A percentile compares a stretch with the other conserved stretches of the same genome.
These are phyloP conservation scores for Candida methanosorbosa DNA, from an alignment of 805 yeast genomes.

Conservation along the genomic window DNA sequence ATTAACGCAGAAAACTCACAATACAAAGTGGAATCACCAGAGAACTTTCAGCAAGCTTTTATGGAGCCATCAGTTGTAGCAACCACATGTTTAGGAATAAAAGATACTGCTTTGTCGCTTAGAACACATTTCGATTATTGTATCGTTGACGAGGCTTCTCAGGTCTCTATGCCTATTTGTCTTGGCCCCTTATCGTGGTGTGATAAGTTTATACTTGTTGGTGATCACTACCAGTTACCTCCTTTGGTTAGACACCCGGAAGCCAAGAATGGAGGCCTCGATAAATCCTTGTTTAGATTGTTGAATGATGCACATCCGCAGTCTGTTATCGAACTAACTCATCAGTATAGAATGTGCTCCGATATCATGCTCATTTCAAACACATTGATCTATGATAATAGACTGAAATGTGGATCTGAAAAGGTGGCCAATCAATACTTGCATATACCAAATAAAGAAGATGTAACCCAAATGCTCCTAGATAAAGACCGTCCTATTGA, in stretches of 20 bases:
- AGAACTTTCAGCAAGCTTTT: constrained; percentile 39
- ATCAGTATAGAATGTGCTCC: constrained; percentile 87
- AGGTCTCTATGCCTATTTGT: constrained; percentile 84
- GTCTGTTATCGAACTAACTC: constrained; percentile 65
- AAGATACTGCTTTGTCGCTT: constrained; percentile 48
- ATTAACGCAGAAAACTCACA: constrained; percentile 30
- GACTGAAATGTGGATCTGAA: constrained; percentile 66
- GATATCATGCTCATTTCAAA: constrained; percentile 85
- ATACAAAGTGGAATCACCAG: constrained; percentile 22
- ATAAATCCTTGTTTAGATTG: constrained; percentile 65
- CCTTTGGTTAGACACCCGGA: constrained; percentile 69
- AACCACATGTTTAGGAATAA: constrained; percentile 75
- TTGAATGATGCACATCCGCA: constrained; percentile 68
- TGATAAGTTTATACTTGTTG: constrained; percentile 82
- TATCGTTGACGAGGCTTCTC: constrained; percentile 95
- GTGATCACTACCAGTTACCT: constrained; percentile 91
- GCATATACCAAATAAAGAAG: constrained; percentile 33
- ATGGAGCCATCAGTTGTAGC: constrained; percentile 71
- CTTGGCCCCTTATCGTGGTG: constrained; percentile 79
- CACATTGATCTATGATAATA: constrained; percentile 64
- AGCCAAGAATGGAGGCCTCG: constrained; percentile 60
- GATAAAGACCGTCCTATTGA: constrained; percentile 5
- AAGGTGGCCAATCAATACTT: constrained; percentile 54
- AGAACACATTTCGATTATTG: constrained; percentile 75
- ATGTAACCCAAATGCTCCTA: constrained; percentile 3